Evolutionary conservation across 2,329 filamentous ascomycete genomes (phyloP), one percentile per base, ranked within the genome.

Genomic region (Xylariaceae sp.): DNA sequence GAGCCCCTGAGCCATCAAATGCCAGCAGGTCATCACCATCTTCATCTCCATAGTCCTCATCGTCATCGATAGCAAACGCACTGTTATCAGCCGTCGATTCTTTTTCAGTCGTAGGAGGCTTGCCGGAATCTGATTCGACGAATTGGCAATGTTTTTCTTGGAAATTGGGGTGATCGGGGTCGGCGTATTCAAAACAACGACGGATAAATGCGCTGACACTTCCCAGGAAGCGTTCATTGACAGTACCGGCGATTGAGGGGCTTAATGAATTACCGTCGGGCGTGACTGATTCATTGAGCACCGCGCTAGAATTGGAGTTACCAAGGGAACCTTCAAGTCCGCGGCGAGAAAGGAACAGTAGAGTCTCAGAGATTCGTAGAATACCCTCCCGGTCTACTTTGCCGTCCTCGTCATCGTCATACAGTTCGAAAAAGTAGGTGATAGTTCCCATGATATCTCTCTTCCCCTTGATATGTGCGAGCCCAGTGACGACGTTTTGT

Each of bases 381-480:
- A 98, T 98, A 5, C 93, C 93, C 66, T 98, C 93, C 10, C 93
- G 82, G 60, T 97, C 93, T 5, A 98, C 91, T 57, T 82, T 89
- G 21, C 93, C 93, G 62, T 95, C 90, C 1, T 83, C 80, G 58
- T 92, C 86, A 55, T 98, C 92, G 62, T 98, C 93, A 64, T 97
- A 96, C 0, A 98, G 79, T 60, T 96, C 88, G 58, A 98, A 98
- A 66, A 98, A 97, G 68, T 97, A 97, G 49, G 84, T 93, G 61
- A 98, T 97, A 47, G 88, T 93, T 22, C 88, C 88, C 92, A 98
- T 96, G 55, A 98, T 96, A 66, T 98, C 93, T 37, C 85, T 84
- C 44, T 86, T 90, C 7, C 93, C 92, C 65, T 95, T 97, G 60
- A 98, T 88, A 12, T 87, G 82, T 2, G 92, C 91, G 37, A 98